Conservation (phyloP, 805 yeast species). For the Metschnikowia lochheadii region DNA sequence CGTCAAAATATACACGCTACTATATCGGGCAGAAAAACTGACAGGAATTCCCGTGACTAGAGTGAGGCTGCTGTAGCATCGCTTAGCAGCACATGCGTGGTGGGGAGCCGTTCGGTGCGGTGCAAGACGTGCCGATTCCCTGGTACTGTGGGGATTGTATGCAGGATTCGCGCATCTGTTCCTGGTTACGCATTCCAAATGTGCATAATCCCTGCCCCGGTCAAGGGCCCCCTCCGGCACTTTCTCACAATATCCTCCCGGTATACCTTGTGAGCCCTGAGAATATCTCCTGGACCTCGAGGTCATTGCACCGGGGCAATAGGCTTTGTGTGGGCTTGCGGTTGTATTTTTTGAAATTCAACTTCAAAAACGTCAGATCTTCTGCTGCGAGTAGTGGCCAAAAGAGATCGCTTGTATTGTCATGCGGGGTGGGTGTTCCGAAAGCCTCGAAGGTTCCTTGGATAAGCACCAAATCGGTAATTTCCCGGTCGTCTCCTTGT, state of each 20-base stretch:
- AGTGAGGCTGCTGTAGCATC: background rate
- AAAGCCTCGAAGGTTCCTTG: constrained; percentile 49
- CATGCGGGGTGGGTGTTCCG: constrained; percentile 54
- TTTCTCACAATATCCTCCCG: background rate
- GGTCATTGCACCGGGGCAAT: constrained; percentile 32
- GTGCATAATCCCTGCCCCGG: background rate
- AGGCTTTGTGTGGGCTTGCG: constrained; percentile 20
- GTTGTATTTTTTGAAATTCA: constrained; percentile 17
- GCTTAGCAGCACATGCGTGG: constrained; percentile 3
- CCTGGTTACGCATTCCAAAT: background rate
- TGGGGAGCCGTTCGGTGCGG: background rate
- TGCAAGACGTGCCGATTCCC: background rate
- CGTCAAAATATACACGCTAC: background rate
- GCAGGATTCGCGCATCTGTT: background rate
- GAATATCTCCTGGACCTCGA: constrained; percentile 8
- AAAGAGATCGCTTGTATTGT: constrained; percentile 17
- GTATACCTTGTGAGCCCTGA: constrained; percentile 12
- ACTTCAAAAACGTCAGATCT: constrained; percentile 27
- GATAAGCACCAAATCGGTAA: constrained; percentile 55
- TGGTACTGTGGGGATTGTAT: background rate
- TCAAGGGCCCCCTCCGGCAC: background rate
- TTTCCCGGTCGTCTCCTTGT: constrained; percentile 7
- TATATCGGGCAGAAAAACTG: background rate
- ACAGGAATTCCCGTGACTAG: background rate
- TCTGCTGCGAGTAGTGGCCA: constrained; percentile 36